Conservation (phyloP, 208 protist species). For the Eutreptiella sp. region DNA sequence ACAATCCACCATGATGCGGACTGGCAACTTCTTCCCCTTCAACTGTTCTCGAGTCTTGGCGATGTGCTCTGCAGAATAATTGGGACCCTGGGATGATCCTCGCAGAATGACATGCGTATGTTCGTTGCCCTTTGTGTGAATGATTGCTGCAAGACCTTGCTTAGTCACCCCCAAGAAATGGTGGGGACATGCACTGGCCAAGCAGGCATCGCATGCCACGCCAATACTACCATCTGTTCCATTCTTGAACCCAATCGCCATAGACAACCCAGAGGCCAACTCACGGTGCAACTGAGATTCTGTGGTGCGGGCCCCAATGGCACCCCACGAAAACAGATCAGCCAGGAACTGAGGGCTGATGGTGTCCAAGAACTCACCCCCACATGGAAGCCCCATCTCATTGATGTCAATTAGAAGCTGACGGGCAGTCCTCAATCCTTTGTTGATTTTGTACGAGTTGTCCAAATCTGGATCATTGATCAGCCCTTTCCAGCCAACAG, state of each 20-base stretch:
- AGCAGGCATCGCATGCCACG: conserved; percentile 49
- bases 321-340: conserved; percentile 52
- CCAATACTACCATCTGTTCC: conserved; percentile 50
- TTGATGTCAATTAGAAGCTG: conserved; percentile 43
- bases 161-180: conserved; percentile 42
- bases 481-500: conserved; percentile 61
- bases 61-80: conserved; percentile 31
- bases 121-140: conserved; percentile 41
- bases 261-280: conserved; percentile 58
- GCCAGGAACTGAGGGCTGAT: conserved; percentile 65
- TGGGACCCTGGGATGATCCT: conserved; percentile 38
- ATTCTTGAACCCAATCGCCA: conserved; percentile 67
- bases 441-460: conserved; percentile 33
- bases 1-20: conserved; percentile 52
- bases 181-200: conserved; percentile 38
- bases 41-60: conserved; percentile 10
- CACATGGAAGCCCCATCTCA: conserved; percentile 51
- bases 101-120: conserved; percentile 51
- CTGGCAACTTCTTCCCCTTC: conserved; percentile 6
- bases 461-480: conserved; percentile 68
- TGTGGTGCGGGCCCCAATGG: conserved; percentile 58
- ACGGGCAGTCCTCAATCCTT: conserved; percentile 26
- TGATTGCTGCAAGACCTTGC: conserved; percentile 13
- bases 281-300: conserved; percentile 52
- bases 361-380: conserved; percentile 59